Evolutionary conservation across 495 filamentous ascomycete species (phyloP).

Genomic region (Poronia punctata): DNA sequence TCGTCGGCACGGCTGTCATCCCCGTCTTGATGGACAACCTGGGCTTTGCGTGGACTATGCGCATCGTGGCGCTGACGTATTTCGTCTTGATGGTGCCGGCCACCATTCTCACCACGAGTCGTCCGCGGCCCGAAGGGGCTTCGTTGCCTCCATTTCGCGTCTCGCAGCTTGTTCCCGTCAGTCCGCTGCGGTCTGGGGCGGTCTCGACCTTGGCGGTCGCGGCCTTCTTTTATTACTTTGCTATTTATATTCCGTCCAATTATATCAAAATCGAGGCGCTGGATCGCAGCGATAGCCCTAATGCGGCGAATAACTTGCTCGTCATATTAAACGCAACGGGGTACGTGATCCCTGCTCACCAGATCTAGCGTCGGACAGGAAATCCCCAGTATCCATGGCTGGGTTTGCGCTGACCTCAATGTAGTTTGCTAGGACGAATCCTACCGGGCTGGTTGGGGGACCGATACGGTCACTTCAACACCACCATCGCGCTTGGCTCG

Average conservation of each 20-base stretch:
- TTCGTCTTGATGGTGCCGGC: constrained; percentile 48
- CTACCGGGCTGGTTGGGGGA: constrained; percentile 55
- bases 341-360: not conserved
- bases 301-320: constrained; percentile 50
- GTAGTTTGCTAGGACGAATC: constrained; percentile 36
- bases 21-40: constrained; percentile 55
- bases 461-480: constrained; percentile 57
- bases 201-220: constrained; percentile 8
- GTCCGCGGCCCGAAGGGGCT: constrained; percentile 4
- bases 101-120: constrained; percentile 15
- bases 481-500: constrained; percentile 41
- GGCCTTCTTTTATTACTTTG: constrained; percentile 46
- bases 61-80: constrained; percentile 55
- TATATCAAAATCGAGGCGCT: constrained; percentile 51
- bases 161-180: constrained; percentile 1
- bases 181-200: constrained; percentile 3
- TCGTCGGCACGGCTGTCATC: constrained; percentile 53
- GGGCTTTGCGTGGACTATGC: constrained; percentile 60
- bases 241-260: constrained; percentile 54
- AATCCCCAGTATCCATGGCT: too few species aligned
- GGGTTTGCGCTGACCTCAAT: not conserved
- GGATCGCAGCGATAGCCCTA: constrained; percentile 42
- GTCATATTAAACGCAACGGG: constrained; percentile 47
- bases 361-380: too few species aligned
- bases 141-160: constrained; percentile 1